Conservation (phyloP, 108 stramenopile species). For the Ochromonas danica region DNA sequence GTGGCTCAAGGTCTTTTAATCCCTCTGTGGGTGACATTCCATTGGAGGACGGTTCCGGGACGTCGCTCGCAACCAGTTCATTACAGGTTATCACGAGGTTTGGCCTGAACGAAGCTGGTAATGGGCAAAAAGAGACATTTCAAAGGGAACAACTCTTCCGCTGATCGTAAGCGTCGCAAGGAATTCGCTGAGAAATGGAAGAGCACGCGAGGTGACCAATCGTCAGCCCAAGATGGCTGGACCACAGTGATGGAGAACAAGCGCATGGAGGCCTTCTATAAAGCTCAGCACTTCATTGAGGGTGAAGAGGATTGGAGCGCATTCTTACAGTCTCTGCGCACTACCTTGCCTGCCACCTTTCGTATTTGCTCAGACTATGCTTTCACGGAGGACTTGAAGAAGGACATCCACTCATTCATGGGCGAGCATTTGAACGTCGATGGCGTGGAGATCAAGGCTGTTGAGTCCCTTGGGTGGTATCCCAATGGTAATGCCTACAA, state of each 20-base stretch:
- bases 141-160: not conserved
- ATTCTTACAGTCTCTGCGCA: slow-evolving; percentile 43
- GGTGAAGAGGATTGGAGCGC: slow-evolving; percentile 46
- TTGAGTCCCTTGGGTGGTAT: slow-evolving; percentile 51
- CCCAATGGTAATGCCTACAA: slow-evolving; percentile 54
- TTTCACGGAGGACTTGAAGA: slow-evolving; percentile 45
- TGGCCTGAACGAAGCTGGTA: too few relatives aligned
- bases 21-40: too few relatives aligned
- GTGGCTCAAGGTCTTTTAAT: too few relatives aligned
- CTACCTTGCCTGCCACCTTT: slow-evolving; percentile 53
- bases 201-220: not conserved
- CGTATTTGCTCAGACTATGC: slow-evolving; percentile 52
- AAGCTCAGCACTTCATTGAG: slow-evolving; percentile 36
- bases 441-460: slow-evolving; percentile 48
- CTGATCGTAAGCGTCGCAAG: not conserved
- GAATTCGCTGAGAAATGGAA: not conserved
- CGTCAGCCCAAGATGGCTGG: not conserved
- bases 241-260: not conserved
- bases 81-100: too few relatives aligned
- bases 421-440: slow-evolving; percentile 40
- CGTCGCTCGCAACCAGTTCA: too few relatives aligned
- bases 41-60: too few relatives aligned
- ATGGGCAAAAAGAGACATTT: slow-evolving; percentile 7
- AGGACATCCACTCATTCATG: slow-evolving; percentile 37
- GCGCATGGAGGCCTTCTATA: slow-evolving; percentile 40